Evolutionary conservation across 164 flowering plant species (phyloP), one percentile per base, ranked within the genome.

Genomic region (Liriodendron chinense): DNA sequence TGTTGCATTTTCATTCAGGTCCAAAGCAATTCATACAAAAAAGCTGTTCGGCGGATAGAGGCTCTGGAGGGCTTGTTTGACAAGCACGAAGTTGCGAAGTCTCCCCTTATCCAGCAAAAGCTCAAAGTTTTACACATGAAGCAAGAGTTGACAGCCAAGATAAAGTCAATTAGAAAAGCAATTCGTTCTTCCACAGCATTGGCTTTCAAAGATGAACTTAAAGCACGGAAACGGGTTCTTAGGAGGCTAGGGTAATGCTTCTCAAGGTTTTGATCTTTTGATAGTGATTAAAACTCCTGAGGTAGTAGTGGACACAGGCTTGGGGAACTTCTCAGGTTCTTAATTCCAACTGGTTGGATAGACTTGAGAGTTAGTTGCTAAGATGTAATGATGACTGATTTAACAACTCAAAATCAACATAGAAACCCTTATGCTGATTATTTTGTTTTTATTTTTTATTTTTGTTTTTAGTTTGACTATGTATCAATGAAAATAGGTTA

Each of bases 201-300:
- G 85, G 98, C 99, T 72, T 96, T 96, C 71, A 94, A 94, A 82
- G 98, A 93, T 87, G 99, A 96, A 82, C 93, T 96, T 67, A 96
- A 92, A 81, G 96, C 98, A 50, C 85, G 98, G 79, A 92, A 91
- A 79, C 85, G 98, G 74, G 98, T 89, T 72, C 92, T 96, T 1
- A 85, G 98, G 70, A 89, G 94, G 80, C 90, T 96, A 9, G 98
- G 98, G 99, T 96, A 90, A 68, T 72, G 34, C 65, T 70, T 68
- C 56, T 69, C 25, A 50, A n/a, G 6, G 6, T 62, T 16, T 24
- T 34, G 7, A 34, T 34, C 43, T 34, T 7, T 34, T 34, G 43
- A 34, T 34, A 34, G 43, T 34, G 5, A 34, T 34, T 34, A 34
- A 34, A 34, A 34, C 43, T 34, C 5, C 43, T 34, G 43, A 34